Conservation (phyloP, 78 protist species). For the Creolimax fragrantissima region DNA sequence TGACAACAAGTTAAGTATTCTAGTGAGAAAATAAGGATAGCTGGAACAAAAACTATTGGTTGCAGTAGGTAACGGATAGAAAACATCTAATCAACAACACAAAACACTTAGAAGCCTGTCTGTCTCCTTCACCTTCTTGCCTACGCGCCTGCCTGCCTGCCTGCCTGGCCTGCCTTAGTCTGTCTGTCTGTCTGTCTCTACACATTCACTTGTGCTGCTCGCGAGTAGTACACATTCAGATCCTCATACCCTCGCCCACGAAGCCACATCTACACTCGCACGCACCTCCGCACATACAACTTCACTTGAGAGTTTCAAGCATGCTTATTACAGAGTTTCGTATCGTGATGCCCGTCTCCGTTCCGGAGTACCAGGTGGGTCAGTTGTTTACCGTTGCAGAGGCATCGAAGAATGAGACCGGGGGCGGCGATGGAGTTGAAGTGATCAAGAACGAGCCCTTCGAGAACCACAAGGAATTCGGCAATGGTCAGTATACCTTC, state of each 20-base stretch:
- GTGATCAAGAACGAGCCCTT: conserved; percentile 64
- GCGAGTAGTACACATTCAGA: background rate
- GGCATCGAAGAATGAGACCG: conserved; percentile 24
- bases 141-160: too few species aligned
- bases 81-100: too few species aligned
- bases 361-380: conserved; percentile 55
- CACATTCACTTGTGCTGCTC: background rate
- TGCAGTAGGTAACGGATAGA: too few species aligned
- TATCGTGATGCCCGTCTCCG: conserved; percentile 9
- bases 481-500: conserved; percentile 67
- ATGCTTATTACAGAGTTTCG: background rate
- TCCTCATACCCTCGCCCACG: background rate
- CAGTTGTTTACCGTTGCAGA: conserved; percentile 59
- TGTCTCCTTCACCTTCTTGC: too few species aligned
- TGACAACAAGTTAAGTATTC: too few species aligned
- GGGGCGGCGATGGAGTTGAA: conserved; percentile 72
- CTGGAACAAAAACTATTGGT: too few species aligned
- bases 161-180: background rate
- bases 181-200: background rate
- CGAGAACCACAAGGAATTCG: conserved; percentile 23
- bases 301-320: background rate
- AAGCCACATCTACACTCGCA: background rate
- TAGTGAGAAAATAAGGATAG: too few species aligned
- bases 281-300: background rate
- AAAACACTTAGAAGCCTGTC: too few species aligned